A percentile compares a stretch with the other conserved stretches of the same genome.
phyloP scores from a whole-genome alignment of 352 stramenopile species.

The Phytopythium delawarense region DNA sequence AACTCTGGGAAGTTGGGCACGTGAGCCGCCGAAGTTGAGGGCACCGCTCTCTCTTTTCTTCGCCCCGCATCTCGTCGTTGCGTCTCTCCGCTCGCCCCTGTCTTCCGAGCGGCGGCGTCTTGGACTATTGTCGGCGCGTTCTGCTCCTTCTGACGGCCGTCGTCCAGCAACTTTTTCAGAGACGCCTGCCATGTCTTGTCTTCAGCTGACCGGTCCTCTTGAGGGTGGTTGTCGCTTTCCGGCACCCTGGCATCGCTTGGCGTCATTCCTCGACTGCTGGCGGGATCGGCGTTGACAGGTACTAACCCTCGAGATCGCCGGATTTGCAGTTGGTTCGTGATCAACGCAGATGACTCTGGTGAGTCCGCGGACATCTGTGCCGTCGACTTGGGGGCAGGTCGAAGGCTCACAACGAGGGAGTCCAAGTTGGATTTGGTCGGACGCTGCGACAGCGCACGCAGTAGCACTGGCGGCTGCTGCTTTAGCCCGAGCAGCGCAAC shows the following conservation, averaged over 20 bases:
- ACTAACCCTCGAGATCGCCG: not conserved
- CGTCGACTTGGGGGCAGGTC: not conserved
- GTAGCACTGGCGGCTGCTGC: constrained; percentile 15
- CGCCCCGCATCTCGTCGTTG: not conserved
- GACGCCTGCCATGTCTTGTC: constrained; percentile 41
- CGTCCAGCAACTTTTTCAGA: constrained; percentile 51
- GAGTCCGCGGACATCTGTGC: not conserved
- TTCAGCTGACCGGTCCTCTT: not conserved
- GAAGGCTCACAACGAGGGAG: not conserved
- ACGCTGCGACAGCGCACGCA: constrained; percentile 37
- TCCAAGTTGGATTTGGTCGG: constrained; percentile 9
- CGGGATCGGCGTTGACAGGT: not conserved
- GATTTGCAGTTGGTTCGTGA: not conserved
- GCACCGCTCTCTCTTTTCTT: not conserved
- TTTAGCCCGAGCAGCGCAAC: constrained; percentile 12
- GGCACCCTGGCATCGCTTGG: constrained; percentile 1
- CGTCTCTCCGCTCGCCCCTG: not conserved
- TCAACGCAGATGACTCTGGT: not conserved
- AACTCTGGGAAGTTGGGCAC: constrained; percentile 51
- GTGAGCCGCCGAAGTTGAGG: constrained; percentile 6
- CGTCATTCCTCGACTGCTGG: not conserved
- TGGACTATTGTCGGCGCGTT: not conserved
- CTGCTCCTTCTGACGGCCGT: constrained; percentile 22
- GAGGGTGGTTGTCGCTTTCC: constrained; percentile 1
- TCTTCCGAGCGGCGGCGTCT: not conserved